These are phyloP conservation scores for Eucalyptus sp. DNA, from an alignment of 345 rosid species.

Conservation along the genomic window DNA sequence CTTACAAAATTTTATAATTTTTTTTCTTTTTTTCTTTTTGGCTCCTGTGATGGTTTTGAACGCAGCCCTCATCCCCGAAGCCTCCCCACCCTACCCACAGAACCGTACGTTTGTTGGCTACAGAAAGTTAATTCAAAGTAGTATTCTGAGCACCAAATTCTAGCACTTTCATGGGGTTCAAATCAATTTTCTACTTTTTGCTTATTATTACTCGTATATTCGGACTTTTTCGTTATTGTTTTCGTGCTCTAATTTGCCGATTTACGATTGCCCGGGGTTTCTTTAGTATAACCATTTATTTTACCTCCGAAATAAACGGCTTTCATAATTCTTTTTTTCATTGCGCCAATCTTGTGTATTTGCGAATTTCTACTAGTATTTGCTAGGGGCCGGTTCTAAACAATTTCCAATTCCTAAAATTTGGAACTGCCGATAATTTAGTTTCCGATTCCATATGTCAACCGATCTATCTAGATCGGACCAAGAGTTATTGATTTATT, in stretches of 20 bases:
- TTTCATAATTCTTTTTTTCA: too few relatives aligned
- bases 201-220: too few relatives aligned
- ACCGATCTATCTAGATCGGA: too few relatives aligned
- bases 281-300: too few relatives aligned
- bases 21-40: background rate
- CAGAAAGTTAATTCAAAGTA: background rate
- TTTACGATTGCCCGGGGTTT: background rate
- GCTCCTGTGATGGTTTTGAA: background rate
- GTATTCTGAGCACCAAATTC: background rate
- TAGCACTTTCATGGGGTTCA: background rate
- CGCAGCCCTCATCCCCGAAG: background rate
- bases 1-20: background rate
- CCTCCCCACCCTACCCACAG: background rate
- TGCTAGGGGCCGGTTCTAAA: too few relatives aligned
- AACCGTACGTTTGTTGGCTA: background rate
- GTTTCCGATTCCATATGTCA: too few relatives aligned
- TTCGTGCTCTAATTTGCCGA: background rate
- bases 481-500: too few relatives aligned
- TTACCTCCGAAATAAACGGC: too few relatives aligned
- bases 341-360: too few relatives aligned
- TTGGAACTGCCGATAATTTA: too few relatives aligned
- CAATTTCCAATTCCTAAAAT: too few relatives aligned
- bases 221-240: background rate
- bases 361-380: too few relatives aligned
- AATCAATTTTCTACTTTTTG: background rate